Percentiles rank a stretch among this genome's conserved stretches.
These are phyloP conservation scores for Diplodia seriata DNA, from an alignment of 2,329 filamentous ascomycete species.

Conservation along the genomic window DNA sequence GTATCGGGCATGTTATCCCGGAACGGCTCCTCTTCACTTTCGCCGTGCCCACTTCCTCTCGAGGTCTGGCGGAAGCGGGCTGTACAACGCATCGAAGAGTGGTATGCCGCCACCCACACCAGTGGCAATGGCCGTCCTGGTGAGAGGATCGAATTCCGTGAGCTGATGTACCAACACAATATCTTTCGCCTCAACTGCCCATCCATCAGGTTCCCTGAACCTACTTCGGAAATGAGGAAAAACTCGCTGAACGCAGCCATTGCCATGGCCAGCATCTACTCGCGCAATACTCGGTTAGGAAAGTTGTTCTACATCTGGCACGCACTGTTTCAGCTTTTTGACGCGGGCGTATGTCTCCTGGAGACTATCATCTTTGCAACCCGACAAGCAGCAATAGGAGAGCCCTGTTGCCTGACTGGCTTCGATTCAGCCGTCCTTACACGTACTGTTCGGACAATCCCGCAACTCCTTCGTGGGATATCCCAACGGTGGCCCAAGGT, in stretches of 20 bases:
- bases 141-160: conserved; percentile 30
- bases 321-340: conserved; percentile 25
- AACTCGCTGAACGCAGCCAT: conserved; percentile 23
- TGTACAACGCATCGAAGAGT: conserved; percentile 24
- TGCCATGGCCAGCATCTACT: conserved; percentile 24
- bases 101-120: conserved; percentile 26
- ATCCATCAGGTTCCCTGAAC: conserved; percentile 5
- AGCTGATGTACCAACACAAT: conserved; percentile 32
- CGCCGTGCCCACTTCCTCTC: conserved; percentile 8
- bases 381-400: neutral
- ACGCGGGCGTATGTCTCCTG: conserved; percentile 25
- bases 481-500: conserved; percentile 24
- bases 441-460: conserved; percentile 15
- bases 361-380: conserved; percentile 23
- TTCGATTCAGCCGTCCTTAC: conserved; percentile 19
- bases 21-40: neutral
- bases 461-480: conserved; percentile 22
- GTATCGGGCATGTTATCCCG: conserved; percentile 21
- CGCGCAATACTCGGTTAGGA: conserved; percentile 23
- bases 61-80: conserved; percentile 28
- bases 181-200: conserved; percentile 30
- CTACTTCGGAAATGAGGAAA: conserved; percentile 26
- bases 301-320: conserved; percentile 33
- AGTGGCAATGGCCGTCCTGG: conserved; percentile 28
- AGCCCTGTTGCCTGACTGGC: conserved; percentile 2